These are phyloP conservation scores for Westerdykella ornata DNA, from an alignment of 2,329 filamentous ascomycete species.

Conservation along the genomic window DNA sequence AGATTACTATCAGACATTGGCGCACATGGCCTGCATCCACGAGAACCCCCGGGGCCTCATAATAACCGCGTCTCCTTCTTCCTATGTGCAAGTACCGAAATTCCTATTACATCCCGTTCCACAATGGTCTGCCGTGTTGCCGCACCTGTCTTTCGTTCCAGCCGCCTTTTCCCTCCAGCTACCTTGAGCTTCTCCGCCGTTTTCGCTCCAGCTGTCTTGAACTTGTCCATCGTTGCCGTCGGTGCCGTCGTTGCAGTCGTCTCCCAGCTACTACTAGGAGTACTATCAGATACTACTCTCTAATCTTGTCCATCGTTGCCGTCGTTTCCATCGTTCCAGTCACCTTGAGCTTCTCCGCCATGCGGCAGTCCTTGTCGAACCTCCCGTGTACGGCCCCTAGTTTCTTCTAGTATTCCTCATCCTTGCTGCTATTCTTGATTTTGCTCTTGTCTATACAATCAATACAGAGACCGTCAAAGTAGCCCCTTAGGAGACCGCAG, in stretches of 20 bases:
- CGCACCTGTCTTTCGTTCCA: constrained; percentile 6
- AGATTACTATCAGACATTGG: too few relatives aligned
- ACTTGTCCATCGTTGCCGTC: constrained; percentile 6
- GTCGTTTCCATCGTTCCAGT: constrained; percentile 6
- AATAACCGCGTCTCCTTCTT: not conserved
- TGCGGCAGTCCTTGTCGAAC: constrained; percentile 23
- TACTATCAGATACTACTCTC: too few relatives aligned
- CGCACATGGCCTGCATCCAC: too few relatives aligned
- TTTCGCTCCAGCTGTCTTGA: constrained; percentile 5
- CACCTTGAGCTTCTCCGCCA: constrained; percentile 9
- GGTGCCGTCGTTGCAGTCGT: constrained; percentile 5
- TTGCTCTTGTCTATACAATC: constrained; percentile 24
- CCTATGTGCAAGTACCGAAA: constrained; percentile 13
- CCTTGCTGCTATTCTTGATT: constrained; percentile 5
- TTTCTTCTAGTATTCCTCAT: constrained; percentile 21
- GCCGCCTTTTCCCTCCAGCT: constrained; percentile 4
- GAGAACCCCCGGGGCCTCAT: too few relatives aligned
- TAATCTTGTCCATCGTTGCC: constrained; percentile 3
- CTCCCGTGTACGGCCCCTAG: constrained; percentile 6
- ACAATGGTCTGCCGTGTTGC: constrained; percentile 8
- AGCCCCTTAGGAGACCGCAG: not conserved
- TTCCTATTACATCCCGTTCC: constrained; percentile 12
- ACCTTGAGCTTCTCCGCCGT: constrained; percentile 9
- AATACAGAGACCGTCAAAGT: constrained; percentile 30
- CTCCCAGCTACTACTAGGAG: constrained; percentile 7